Base-by-base conservation (phyloP, 2,329 filamentous ascomycete genomes). In the Aspergillus fructus region DNA sequence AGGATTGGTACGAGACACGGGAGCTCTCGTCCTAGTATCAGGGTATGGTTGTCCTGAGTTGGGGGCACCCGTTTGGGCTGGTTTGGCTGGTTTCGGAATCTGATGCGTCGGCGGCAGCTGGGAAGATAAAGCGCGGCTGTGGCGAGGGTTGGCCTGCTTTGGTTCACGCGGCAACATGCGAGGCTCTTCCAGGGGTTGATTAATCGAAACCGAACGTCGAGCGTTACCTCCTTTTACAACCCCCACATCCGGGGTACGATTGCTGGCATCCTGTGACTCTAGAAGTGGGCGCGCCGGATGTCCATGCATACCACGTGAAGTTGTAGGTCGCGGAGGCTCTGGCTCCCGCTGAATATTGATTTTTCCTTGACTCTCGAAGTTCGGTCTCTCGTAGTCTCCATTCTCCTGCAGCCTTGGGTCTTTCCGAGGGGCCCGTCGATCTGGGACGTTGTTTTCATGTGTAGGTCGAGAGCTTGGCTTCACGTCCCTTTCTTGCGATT, bases 191-290 rank as follows among this genome's bases (percentile, higher is more conserved):
- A 56, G 39, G 30, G 50, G 53, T 21, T 65, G 54, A 39, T 53
- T 63, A 53, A 68, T 59, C 33, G 68, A 67, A 23, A 68, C 66
- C n/a, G 69, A 62, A 47, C 68, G 63, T 54, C 62, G 61, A 19
- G 58, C 66, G 48, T 33, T 65, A 17, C 64, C 66, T 30, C 60
- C 60, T 52, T 58, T 66, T 21, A 61, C 21, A 24, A 46, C 41
- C 3, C 53, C 39, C 17, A 23, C 34, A 15, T 19, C 23, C 6
- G 47, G 17, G 11, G 48, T 46, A 9, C 51, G 46, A 8, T 58
- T 60, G 15, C 58, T 61, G 5, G 63, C 49, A 55, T 64, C 66
- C n/a, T 64, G 67, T 8, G 64, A 58, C 21, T 68, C 57, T 5
- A 66, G 62, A 11, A 62, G 49, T 8, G 54, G 51, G 2, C 61